These are phyloP conservation scores for Eimeria acervulina DNA, from an alignment of 169 alveolate species.

Conservation along the genomic window DNA sequence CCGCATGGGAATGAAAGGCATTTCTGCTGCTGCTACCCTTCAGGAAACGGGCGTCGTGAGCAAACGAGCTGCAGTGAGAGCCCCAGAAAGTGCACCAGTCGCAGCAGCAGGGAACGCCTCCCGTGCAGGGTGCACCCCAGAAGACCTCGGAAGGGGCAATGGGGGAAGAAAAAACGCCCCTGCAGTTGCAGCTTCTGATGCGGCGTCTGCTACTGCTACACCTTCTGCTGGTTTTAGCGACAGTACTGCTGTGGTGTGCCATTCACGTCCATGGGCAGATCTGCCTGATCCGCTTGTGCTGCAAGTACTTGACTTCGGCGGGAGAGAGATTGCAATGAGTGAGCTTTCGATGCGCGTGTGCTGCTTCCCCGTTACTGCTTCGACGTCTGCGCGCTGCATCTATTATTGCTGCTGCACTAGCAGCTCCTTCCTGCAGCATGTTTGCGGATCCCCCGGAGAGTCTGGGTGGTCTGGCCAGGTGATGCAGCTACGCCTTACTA, in stretches of 20 bases:
- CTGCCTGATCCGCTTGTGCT: slow-evolving; percentile 57
- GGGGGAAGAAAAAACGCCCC: neutral
- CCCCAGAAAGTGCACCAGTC: neutral
- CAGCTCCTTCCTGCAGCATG: neutral
- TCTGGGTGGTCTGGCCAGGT: neutral
- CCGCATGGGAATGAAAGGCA: neutral
- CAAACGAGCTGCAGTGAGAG: neutral
- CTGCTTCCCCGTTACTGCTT: neutral
- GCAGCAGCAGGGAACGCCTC: neutral
- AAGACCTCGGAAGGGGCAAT: neutral
- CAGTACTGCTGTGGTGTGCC: neutral
- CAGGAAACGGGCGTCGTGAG: neutral
- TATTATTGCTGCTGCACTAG: slow-evolving; percentile 10
- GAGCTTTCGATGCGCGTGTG: neutral
- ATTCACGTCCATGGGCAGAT: slow-evolving; percentile 44
- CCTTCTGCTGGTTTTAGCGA: neutral
- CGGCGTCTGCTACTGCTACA: slow-evolving; percentile 24
- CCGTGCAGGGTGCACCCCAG: neutral
- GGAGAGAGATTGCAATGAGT: slow-evolving; percentile 59
- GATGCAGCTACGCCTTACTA: neutral
- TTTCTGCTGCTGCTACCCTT: neutral
- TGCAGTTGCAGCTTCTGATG: neutral
- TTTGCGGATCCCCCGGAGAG: neutral
- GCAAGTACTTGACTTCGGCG: slow-evolving; percentile 72
- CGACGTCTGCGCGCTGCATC: neutral